Percentiles rank a stretch among this genome's conserved stretches.
Conservation (phyloP, 257 asterid genomes). For the Ilex asprella region DNA sequence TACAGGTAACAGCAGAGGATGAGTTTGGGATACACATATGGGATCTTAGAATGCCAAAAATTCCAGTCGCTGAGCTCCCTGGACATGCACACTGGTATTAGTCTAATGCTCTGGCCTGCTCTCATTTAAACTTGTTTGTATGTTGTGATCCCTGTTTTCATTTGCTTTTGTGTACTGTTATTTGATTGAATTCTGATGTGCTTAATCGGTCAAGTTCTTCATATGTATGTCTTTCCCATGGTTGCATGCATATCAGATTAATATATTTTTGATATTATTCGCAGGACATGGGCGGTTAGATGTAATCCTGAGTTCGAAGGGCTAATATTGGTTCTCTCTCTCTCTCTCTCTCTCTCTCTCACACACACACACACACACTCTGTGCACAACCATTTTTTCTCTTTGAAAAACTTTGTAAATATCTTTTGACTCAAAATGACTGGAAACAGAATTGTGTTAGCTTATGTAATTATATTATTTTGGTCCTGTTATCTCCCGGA, state of each 20-base stretch:
- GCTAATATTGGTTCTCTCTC: conserved; percentile 72
- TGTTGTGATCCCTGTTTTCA: neutral
- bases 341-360: conserved; percentile 21
- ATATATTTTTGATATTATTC: conserved; percentile 18
- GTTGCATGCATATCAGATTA: neutral
- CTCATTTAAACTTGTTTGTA: neutral
- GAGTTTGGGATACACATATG: conserved; percentile 90
- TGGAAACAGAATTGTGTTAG: no score
- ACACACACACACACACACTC: neutral
- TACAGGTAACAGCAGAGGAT: conserved; percentile 94
- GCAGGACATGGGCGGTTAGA: conserved; percentile 93
- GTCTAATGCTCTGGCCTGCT: conserved; percentile 1
- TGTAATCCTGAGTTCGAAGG: conserved; percentile 89
- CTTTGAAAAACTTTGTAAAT: neutral
- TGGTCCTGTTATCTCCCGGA: no score
- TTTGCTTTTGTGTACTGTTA: neutral
- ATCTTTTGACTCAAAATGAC: no score
- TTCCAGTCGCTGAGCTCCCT: conserved; percentile 80
- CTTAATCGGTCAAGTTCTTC: neutral
- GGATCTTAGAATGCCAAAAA: conserved; percentile 78
- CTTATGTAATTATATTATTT: no score
- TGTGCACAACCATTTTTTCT: no score
- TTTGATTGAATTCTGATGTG: neutral
- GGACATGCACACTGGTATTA: conserved; percentile 98
- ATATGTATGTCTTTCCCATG: no score